A percentile compares a stretch with the other conserved stretches of the same genome.
These are phyloP conservation scores for Phytophthora hybrid DNA, from an alignment of 352 stramenopile genomes.

Conservation along the genomic window DNA sequence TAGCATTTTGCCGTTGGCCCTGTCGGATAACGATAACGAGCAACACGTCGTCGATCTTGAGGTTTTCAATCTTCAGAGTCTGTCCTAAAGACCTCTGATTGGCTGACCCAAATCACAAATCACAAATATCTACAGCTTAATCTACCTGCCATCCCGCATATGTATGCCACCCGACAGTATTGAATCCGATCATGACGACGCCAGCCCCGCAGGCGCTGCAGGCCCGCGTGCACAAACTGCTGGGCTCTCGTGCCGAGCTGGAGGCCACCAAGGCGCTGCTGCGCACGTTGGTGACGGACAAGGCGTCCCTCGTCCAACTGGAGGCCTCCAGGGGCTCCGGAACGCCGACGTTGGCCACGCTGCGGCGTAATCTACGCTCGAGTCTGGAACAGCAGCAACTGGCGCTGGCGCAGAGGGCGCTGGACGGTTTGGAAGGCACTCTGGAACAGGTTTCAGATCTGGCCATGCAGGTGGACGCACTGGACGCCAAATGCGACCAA, in stretches of 20 bases:
- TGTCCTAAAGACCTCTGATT: too few relatives aligned
- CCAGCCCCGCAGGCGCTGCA: conserved; percentile 47
- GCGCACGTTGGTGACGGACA: conserved; percentile 54
- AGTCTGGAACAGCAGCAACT: conserved; percentile 67
- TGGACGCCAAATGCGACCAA: conserved; percentile 57
- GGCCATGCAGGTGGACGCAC: conserved; percentile 44
- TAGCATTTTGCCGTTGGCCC: too few relatives aligned
- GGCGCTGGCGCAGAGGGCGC: conserved; percentile 52
- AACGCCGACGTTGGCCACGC: conserved; percentile 44
- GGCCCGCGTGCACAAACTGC: conserved; percentile 69
- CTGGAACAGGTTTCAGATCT: conserved; percentile 52
- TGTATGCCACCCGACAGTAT: too few relatives aligned
- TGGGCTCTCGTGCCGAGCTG: conserved; percentile 67
- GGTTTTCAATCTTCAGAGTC: too few relatives aligned
- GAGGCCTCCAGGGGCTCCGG: conserved; percentile 18
- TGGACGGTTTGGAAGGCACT: conserved; percentile 52
- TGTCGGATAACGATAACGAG: too few relatives aligned
- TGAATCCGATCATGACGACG: conserved; percentile 6
- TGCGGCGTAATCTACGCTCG: conserved; percentile 55
- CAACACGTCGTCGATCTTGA: too few relatives aligned
- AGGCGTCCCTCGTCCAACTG: conserved; percentile 40
- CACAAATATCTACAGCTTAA: too few relatives aligned
- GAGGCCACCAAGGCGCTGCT: conserved; percentile 70
- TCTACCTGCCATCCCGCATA: too few relatives aligned
- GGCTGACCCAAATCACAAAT: too few relatives aligned